phyloP scores from a whole-genome alignment of 257 asterid genomes.

The Nemophila menziesii region DNA sequence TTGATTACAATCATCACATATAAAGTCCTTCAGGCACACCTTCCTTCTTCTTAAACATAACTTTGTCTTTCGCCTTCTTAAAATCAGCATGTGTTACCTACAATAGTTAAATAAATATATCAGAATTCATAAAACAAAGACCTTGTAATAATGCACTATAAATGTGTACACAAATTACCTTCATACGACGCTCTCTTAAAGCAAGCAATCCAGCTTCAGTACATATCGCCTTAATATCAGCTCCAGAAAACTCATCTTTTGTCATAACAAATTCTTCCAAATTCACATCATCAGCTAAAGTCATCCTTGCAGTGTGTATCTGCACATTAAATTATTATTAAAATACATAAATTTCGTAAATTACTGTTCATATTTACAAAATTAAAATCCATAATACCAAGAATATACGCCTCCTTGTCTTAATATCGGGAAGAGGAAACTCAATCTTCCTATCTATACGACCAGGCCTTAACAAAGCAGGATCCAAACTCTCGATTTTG shows the following conservation, averaged over 20 bases:
- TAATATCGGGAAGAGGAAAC: slow-evolving; percentile 83
- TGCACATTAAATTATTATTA: slow-evolving; percentile 18
- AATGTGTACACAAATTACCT: slow-evolving; percentile 29
- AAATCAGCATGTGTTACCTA: slow-evolving; percentile 36
- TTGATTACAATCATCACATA: slow-evolving; percentile 18
- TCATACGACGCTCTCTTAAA: slow-evolving; percentile 85
- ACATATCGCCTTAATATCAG: slow-evolving; percentile 91
- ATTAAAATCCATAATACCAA: slow-evolving; percentile 30
- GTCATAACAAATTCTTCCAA: slow-evolving; percentile 92
- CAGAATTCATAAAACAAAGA: neutral
- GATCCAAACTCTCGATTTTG: slow-evolving; percentile 81
- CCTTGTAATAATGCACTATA: neutral
- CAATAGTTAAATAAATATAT: neutral
- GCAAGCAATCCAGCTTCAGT: slow-evolving; percentile 96
- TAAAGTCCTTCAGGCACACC: slow-evolving; percentile 49
- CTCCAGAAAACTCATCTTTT: slow-evolving; percentile 88
- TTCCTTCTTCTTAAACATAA: slow-evolving; percentile 48
- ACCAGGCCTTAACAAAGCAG: slow-evolving; percentile 89
- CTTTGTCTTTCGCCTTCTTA: slow-evolving; percentile 49
- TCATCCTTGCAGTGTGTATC: slow-evolving; percentile 93
- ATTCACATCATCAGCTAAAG: slow-evolving; percentile 81
- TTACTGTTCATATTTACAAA: neutral
- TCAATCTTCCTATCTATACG: slow-evolving; percentile 84
- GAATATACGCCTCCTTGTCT: slow-evolving; percentile 77
- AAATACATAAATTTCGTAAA: neutral